Evolutionary conservation across 139 green algal genomes (phyloP), one percentile per base, ranked within the genome.

Genomic region (Tetradesmus obliquus): DNA sequence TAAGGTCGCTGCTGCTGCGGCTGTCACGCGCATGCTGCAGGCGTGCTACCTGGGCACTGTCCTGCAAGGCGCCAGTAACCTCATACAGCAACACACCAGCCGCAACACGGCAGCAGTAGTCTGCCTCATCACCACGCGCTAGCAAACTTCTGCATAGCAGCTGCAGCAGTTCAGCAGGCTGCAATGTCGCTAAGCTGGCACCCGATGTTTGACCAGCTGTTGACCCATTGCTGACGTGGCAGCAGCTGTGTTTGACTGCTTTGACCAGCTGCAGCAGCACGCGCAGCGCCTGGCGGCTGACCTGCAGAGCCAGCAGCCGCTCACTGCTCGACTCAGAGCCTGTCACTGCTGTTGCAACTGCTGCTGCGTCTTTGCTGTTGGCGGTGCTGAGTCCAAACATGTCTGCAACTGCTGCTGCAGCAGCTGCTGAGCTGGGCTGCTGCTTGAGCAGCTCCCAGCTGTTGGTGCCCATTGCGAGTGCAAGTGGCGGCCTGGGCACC

Each of bases 31-130:
- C 13, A 58, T 58, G 8, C 79, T 84, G 45, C 10, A 20, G 19
- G 45, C 53, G n/a, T 54, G 17, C 76, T 15, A 69, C 55, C 15
- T 76, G 51, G 3, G 71, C 32, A 5, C 15, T 19, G 0, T 84
- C 60, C 54, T 84, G 57, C 60, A 93, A 32, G 74, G 93, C 55
- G 0, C 53, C 60, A 12, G 86, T 58, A 22, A 92, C 32, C 60
- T 94, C 86, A 12, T 54, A 55, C 79, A 95, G 19, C 83, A 95
- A 53, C 76, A 87, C 86, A 71, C 90, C 55, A 15, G 94, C 93
- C 72, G 89, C 66, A 74, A 82, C 86, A 3, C 92, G 76, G 89
- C 91, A 95, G 60, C 92, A 86, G 45, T 95, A 95, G 69, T 91
- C 88, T 3, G 53, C 79, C 13, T 54, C 74, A 2, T 87, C 79